Percentiles rank a stretch among this genome's conserved stretches.
Conservation (phyloP, 805 yeast species). For the Candida boleticola region DNA sequence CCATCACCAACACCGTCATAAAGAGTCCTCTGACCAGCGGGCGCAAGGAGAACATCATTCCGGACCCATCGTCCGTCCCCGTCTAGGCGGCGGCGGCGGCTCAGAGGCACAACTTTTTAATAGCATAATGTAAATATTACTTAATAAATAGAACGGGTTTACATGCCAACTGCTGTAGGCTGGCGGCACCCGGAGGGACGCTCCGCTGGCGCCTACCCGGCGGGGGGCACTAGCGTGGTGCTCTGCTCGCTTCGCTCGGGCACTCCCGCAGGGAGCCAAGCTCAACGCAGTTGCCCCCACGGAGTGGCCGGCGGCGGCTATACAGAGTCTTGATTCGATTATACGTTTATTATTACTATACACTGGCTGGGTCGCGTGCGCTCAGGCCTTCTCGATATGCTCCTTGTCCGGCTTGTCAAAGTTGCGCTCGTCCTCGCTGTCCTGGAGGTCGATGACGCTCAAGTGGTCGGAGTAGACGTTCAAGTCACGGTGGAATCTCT, state of each 20-base stretch:
- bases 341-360: no score
- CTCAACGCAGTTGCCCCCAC: no score
- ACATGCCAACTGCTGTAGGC: no score
- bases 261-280: no score
- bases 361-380: no score
- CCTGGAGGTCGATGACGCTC: conserved; percentile 1
- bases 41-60: conserved; percentile 9
- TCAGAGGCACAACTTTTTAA: no score
- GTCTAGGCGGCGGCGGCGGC: conserved; percentile 13
- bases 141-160: background rate
- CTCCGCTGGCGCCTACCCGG: no score
- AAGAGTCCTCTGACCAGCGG: conserved; percentile 14
- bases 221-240: no score
- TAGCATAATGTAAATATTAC: conserved; percentile 1
- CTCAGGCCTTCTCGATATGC: conserved; percentile 2
- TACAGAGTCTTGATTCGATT: no score
- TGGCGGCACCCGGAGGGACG: no score
- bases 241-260: no score
- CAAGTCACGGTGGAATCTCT: conserved; percentile 41
- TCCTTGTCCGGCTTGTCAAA: background rate
- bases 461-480: conserved; percentile 6
- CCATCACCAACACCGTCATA: conserved; percentile 69
- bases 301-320: no score
- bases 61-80: conserved; percentile 14
- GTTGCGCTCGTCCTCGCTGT: background rate